Percentiles rank a stretch among this genome's conserved stretches.
Evolutionary conservation across 352 stramenopile species (phyloP).

Genomic region (Phytopythium helicoides): DNA sequence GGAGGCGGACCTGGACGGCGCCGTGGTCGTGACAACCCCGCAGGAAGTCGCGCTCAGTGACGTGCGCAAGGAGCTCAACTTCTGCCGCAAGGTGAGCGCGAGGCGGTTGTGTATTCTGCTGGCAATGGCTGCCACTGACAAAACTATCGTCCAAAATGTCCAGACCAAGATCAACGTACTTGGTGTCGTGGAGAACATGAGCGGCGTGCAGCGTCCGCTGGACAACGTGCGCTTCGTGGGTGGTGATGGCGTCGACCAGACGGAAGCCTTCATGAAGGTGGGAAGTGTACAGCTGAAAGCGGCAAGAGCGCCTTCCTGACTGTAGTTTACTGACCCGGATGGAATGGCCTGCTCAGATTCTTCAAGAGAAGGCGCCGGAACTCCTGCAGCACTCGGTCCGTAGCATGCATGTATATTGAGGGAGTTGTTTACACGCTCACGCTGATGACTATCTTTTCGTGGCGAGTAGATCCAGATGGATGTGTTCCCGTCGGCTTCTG

Average conservation of each 20-base stretch:
- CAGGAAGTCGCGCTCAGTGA: conserved; percentile 99
- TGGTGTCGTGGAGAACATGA: conserved; percentile 99
- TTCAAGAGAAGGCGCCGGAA: conserved; percentile 87
- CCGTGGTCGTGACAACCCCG: conserved; percentile 98
- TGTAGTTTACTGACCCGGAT: neutral
- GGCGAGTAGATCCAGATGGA: conserved; percentile 70
- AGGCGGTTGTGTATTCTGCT: too few relatives aligned
- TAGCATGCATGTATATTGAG: too few relatives aligned
- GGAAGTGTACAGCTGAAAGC: neutral
- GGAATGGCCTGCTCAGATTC: conserved; percentile 25
- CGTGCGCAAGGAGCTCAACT: conserved; percentile 99
- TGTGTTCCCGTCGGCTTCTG: conserved; percentile 88
- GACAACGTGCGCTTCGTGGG: conserved; percentile 68
- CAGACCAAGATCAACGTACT: conserved; percentile 80
- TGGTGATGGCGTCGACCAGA: conserved; percentile 53
- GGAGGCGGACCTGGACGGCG: conserved; percentile 92
- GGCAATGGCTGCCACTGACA: too few relatives aligned
- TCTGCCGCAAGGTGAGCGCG: conserved; percentile 95
- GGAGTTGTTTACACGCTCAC: too few relatives aligned
- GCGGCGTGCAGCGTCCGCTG: conserved; percentile 85
- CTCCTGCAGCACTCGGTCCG: conserved; percentile 49
- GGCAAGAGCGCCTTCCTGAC: too few relatives aligned
- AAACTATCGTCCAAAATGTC: too few relatives aligned
- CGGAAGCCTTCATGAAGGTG: conserved; percentile 59
- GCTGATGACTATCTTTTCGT: neutral